Conservation (phyloP, 768 basidiomycete species). For the Rhizopogon sp. region DNA sequence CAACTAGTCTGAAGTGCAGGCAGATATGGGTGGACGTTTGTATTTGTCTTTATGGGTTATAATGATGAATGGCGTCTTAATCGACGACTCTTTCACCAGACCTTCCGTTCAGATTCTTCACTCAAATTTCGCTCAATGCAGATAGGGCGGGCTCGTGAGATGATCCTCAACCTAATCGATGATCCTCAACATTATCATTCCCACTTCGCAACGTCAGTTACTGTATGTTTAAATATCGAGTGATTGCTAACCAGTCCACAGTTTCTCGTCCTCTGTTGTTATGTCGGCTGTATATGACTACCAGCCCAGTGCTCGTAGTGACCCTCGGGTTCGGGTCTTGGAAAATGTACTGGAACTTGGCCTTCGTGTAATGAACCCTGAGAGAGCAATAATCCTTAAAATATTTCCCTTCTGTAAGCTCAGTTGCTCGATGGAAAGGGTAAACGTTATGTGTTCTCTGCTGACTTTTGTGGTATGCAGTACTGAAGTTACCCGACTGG, state of each 20-base stretch:
- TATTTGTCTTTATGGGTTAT: not conserved
- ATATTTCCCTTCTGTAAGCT: constrained; percentile 12
- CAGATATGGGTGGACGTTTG: not conserved
- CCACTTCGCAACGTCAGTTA: constrained; percentile 1
- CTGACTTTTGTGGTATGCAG: constrained; percentile 34
- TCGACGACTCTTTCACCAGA: constrained; percentile 1
- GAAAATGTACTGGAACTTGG: constrained; percentile 1
- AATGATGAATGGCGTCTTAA: not conserved
- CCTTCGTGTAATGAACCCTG: not conserved
- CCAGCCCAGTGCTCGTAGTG: constrained; percentile 4
- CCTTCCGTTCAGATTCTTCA: not conserved
- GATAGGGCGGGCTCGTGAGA: not conserved
- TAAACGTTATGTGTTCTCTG: constrained; percentile 9
- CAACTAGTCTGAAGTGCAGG: not conserved
- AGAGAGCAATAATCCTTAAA: constrained; percentile 4
- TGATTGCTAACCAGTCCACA: constrained; percentile 9
- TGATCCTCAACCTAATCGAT: not conserved
- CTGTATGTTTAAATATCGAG: constrained; percentile 9
- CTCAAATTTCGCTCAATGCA: constrained; percentile 1
- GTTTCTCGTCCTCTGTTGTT: not conserved
- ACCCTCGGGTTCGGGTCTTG: constrained; percentile 6
- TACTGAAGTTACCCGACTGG: constrained; percentile 12
- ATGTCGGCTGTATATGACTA: constrained; percentile 13
- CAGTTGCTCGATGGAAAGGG: not conserved
- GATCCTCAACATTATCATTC: too few species aligned